A percentile compares a stretch with the other conserved stretches of the same genome.
Evolutionary conservation across 495 filamentous ascomycete species (phyloP).

Genomic region (Pyronema domesticum): DNA sequence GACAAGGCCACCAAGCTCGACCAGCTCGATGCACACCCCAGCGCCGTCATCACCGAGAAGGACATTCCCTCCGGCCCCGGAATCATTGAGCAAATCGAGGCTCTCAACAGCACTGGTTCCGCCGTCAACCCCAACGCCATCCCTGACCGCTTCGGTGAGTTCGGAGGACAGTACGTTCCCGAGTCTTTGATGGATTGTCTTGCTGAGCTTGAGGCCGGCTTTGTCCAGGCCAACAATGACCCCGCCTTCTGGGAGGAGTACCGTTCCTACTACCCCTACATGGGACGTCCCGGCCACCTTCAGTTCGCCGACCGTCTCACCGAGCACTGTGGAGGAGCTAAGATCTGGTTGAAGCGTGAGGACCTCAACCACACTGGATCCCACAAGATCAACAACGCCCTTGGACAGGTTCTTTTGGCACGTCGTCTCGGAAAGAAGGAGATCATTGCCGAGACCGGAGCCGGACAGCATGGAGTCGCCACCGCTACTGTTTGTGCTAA

Average conservation of each 20-base stretch:
- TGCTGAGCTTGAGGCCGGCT: constrained; percentile 76
- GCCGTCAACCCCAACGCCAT: constrained; percentile 16
- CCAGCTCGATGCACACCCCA: constrained; percentile 36
- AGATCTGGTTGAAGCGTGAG: constrained; percentile 89
- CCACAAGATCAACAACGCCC: constrained; percentile 95
- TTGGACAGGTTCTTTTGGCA: constrained; percentile 77
- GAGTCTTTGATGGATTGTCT: constrained; percentile 97
- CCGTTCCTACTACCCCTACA: constrained; percentile 90
- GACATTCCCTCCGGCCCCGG: constrained; percentile 42
- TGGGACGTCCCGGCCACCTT: constrained; percentile 82
- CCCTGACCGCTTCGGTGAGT: constrained; percentile 83
- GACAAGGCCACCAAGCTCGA: constrained; percentile 35
- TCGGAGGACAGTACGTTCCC: constrained; percentile 96
- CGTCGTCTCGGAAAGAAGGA: constrained; percentile 68
- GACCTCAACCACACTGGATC: constrained; percentile 75
- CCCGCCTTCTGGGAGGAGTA: constrained; percentile 94
- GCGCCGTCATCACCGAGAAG: constrained; percentile 43
- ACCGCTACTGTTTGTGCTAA: constrained; percentile 92
- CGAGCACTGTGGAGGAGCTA: constrained; percentile 71
- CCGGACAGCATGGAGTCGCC: constrained; percentile 92
- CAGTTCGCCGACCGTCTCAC: constrained; percentile 79
- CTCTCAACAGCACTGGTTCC: constrained; percentile 39
- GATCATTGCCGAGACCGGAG: constrained; percentile 91
- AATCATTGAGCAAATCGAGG: constrained; percentile 53
- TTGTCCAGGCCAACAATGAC: constrained; percentile 67